Base-by-base conservation (phyloP, 148 eudicot genomes). In the Polygonum maritimum region DNA sequence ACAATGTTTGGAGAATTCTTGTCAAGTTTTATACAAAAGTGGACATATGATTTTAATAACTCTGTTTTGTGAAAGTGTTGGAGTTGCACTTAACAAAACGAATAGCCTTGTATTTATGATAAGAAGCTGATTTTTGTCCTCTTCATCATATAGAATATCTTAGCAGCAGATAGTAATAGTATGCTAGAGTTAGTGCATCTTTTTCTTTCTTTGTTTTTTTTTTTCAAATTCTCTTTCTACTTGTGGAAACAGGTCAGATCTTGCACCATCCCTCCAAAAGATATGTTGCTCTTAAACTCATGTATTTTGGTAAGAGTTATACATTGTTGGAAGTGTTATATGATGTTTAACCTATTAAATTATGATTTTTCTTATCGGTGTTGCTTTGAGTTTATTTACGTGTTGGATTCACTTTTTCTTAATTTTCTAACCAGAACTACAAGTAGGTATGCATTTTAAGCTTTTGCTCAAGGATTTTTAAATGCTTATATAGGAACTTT, bases 251-350 rank as follows among this genome's bases (percentile, higher is more conserved):
- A 91, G 91, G 80, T 82, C 74, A 13, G 78, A 74, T 67, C 26
- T 70, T 76, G 81, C 81, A 63, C 75, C 88, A 82, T 55, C 75
- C 48, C 54, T 63, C 92, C 47, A 90, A 76, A 82, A 91, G 97
- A 87, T 83, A 86, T 79, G 79, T 90, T 75, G 98, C 96, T 75
- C 86, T 94, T 52, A 89, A 87, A 85, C 83, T 94, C 48, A 92
- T 94, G 93, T 94, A 94, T 83, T 94, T 94, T 82, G 98, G 98
- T 76, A 90, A 86, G 81, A 89, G 98, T 97, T 94, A 90, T 51
- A 26, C 54, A 15, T 7, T 22, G 38, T 22, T 31, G 19, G 22
- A 63, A 45, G 26, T 16, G 44, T 76, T 44, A 11, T 33, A 36
- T 67, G 22, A 16, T 57, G 31, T 71, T 8, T 63, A 48, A 39